Conservation (phyloP, 2,329 filamentous ascomycete genomes). For the Macroventuria anomochaeta region DNA sequence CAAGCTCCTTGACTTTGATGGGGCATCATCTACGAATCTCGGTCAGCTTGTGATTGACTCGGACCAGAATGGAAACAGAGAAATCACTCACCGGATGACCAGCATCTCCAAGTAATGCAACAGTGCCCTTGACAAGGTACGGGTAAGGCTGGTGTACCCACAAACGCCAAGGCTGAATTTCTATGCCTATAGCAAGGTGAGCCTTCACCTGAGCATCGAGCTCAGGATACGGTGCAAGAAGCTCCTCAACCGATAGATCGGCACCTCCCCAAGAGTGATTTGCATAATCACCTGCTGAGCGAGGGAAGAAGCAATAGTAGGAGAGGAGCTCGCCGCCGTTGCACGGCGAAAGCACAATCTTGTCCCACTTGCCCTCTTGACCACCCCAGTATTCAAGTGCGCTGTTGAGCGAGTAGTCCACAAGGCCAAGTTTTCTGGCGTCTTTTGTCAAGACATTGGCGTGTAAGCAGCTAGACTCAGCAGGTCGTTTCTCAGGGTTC, state of each 20-base stretch:
- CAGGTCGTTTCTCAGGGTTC: constrained; percentile 63
- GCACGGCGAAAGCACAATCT: constrained; percentile 74
- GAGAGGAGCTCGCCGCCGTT: constrained; percentile 69
- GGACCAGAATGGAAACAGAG: no score
- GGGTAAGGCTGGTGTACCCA: constrained; percentile 69
- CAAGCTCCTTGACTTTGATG: constrained; percentile 73
- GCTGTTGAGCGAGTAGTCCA: constrained; percentile 66
- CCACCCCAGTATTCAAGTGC: constrained; percentile 75
- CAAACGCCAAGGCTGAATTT: constrained; percentile 69
- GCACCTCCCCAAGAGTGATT: constrained; percentile 64
- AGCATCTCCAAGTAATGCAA: constrained; percentile 69
- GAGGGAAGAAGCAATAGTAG: constrained; percentile 74
- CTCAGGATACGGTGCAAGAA: constrained; percentile 65
- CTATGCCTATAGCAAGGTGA: constrained; percentile 66
- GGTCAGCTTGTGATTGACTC: not conserved
- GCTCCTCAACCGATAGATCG: constrained; percentile 62
- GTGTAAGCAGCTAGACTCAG: constrained; percentile 68
- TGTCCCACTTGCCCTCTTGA: constrained; percentile 66
- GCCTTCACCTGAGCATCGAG: constrained; percentile 64
- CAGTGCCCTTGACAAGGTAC: constrained; percentile 59
- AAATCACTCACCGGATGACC: constrained; percentile 62
- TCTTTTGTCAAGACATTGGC: constrained; percentile 69
- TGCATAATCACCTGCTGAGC: constrained; percentile 65
- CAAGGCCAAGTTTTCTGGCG: constrained; percentile 63
- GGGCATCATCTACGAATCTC: constrained; percentile 63